Percentiles rank a stretch among this genome's conserved stretches.
Evolutionary conservation across 192 early-diverging fungal species (phyloP).

Genomic region (Coemansia sp.): DNA sequence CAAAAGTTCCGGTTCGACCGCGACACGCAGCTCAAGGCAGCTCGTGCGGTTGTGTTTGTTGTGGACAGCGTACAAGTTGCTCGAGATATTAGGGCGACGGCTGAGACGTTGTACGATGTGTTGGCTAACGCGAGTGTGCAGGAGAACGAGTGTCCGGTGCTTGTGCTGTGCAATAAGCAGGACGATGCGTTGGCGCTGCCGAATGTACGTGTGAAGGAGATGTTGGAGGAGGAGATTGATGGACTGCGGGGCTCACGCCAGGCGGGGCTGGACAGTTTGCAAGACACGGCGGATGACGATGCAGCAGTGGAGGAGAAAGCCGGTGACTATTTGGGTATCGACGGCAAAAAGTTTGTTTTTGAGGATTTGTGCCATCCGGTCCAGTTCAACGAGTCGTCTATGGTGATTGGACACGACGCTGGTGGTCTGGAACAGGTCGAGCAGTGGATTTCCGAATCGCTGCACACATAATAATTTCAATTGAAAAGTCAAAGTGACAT

Average conservation of each 20-base stretch:
- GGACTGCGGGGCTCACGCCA: conserved; percentile 27
- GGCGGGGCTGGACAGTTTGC: conserved; percentile 29
- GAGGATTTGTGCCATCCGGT: conserved; percentile 74
- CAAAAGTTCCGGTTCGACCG: conserved; percentile 75
- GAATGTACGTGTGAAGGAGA: conserved; percentile 61
- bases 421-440: conserved; percentile 61
- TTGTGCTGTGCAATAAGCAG: conserved; percentile 84
- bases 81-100: conserved; percentile 57
- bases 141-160: conserved; percentile 59
- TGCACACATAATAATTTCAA: conserved; percentile 6
- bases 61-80: conserved; percentile 69
- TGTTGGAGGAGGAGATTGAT: conserved; percentile 79
- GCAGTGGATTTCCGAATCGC: conserved; percentile 59
- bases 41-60: conserved; percentile 74
- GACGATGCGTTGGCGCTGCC: conserved; percentile 73
- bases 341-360: conserved; percentile 78
- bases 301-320: conserved; percentile 59
- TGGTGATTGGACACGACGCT: conserved; percentile 51
- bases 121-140: conserved; percentile 64
- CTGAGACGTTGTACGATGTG: conserved; percentile 83
- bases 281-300: conserved; percentile 27
- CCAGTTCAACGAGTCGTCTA: conserved; percentile 64
- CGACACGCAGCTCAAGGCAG: conserved; percentile 65
- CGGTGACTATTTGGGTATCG: conserved; percentile 76
- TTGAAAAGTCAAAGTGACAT: neutral